Conservation (phyloP, 371 early-diverging fungal species). For the Syncephalastrum sp. region DNA sequence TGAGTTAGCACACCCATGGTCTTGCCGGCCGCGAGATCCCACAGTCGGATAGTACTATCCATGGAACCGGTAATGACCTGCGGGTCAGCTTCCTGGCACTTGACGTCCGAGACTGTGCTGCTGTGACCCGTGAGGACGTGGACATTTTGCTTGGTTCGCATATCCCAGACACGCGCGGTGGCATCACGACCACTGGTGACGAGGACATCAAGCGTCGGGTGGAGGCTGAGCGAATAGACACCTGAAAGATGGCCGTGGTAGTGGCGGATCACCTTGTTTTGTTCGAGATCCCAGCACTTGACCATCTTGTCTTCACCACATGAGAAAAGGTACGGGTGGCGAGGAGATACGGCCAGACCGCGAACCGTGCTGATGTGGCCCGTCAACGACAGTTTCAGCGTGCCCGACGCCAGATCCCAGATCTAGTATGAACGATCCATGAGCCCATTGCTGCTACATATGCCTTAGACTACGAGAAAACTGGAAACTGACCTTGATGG, state of each 20-base stretch:
- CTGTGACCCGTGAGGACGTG: conserved; percentile 90
- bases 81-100: conserved; percentile 93
- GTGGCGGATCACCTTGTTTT: conserved; percentile 96
- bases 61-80: conserved; percentile 93
- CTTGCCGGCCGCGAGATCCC: conserved; percentile 97
- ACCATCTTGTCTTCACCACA: conserved; percentile 97
- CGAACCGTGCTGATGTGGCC: conserved; percentile 96
- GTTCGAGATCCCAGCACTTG: conserved; percentile 98
- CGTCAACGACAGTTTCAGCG: conserved; percentile 91
- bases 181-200: conserved; percentile 96
- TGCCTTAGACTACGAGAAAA: neutral
- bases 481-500: conserved; percentile 77
- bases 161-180: conserved; percentile 95
- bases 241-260: conserved; percentile 97
- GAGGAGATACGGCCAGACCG: conserved; percentile 88
- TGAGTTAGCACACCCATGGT: conserved; percentile 92
- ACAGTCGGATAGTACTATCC: conserved; percentile 91
- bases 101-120: conserved; percentile 82
- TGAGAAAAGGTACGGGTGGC: conserved; percentile 96
- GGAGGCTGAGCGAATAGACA: conserved; percentile 86
- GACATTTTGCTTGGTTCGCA: conserved; percentile 93
- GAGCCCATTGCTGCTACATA: neutral
- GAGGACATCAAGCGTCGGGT: conserved; percentile 92
- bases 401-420: conserved; percentile 98
- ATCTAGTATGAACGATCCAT: conserved; percentile 50